These are phyloP conservation scores for Pilaira anomala DNA, from an alignment of 192 early-diverging fungal species.

Conservation along the genomic window DNA sequence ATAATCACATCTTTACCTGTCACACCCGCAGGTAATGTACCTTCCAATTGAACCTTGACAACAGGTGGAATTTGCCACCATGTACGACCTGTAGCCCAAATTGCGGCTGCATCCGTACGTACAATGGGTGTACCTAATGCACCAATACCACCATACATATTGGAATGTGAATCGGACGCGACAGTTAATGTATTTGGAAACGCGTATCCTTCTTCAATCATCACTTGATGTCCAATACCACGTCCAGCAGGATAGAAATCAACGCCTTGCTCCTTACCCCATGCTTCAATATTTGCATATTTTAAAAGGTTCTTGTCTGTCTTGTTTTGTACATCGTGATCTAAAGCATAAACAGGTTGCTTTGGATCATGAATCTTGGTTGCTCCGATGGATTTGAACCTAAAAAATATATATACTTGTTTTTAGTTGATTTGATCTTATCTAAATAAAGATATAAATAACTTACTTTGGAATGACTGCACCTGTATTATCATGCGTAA, in stretches of 20 bases:
- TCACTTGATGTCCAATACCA: slow-evolving; percentile 97
- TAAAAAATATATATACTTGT: slow-evolving; percentile 29
- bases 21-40: slow-evolving; percentile 73
- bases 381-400: slow-evolving; percentile 89
- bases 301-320: slow-evolving; percentile 89
- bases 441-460: not conserved
- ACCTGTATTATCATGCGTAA: slow-evolving; percentile 98
- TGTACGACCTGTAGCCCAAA: slow-evolving; percentile 96
- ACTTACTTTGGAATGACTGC: slow-evolving; percentile 87
- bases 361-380: slow-evolving; percentile 69
- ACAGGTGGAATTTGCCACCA: slow-evolving; percentile 99
- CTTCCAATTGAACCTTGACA: slow-evolving; percentile 83
- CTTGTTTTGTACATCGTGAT: slow-evolving; percentile 99
- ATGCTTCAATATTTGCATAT: slow-evolving; percentile 80
- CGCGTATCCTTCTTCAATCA: slow-evolving; percentile 96
- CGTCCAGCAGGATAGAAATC: slow-evolving; percentile 95
- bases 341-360: slow-evolving; percentile 93
- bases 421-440: not conserved
- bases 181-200: slow-evolving; percentile 93
- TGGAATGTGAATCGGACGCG: slow-evolving; percentile 98
- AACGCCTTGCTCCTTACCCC: slow-evolving; percentile 76
- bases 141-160: slow-evolving; percentile 99
- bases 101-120: slow-evolving; percentile 95
- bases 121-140: slow-evolving; percentile 95
- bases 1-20: slow-evolving; percentile 98